phyloP scores from a whole-genome alignment of 345 rosid genomes.

The Turritis glabra region DNA sequence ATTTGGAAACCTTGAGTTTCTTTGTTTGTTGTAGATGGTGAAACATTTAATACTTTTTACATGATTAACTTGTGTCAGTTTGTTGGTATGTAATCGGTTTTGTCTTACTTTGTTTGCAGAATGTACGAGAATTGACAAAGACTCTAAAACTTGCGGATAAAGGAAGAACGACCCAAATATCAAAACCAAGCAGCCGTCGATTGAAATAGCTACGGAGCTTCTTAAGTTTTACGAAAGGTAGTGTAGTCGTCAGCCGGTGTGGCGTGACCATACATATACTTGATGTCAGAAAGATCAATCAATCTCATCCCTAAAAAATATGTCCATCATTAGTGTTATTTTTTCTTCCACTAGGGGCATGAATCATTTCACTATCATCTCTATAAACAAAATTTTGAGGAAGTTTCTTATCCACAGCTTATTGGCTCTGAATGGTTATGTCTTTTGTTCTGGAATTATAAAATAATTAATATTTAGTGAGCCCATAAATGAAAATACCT shows the following conservation, averaged over 20 bases:
- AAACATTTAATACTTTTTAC: background rate
- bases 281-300: conserved; percentile 14
- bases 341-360: conserved; percentile 38
- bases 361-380: background rate
- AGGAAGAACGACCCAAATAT: conserved; percentile 12
- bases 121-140: conserved; percentile 38
- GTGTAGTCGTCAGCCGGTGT: conserved; percentile 20
- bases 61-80: background rate
- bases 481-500: background rate
- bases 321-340: conserved; percentile 33
- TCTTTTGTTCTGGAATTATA: background rate
- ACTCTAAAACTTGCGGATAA: conserved; percentile 30
- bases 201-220: conserved; percentile 18
- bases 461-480: background rate
- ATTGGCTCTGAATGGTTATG: background rate
- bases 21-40: background rate
- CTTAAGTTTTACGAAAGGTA: conserved; percentile 15
- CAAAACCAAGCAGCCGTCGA: conserved; percentile 31
- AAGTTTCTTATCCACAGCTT: background rate
- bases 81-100: conserved; percentile 3
- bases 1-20: background rate
- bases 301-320: background rate
- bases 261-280: conserved; percentile 28
- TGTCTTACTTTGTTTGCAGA: conserved; percentile 21
- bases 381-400: conserved; percentile 4